Base-by-base conservation (phyloP, 371 early-diverging fungal species). In the Mucor plumbeus region DNA sequence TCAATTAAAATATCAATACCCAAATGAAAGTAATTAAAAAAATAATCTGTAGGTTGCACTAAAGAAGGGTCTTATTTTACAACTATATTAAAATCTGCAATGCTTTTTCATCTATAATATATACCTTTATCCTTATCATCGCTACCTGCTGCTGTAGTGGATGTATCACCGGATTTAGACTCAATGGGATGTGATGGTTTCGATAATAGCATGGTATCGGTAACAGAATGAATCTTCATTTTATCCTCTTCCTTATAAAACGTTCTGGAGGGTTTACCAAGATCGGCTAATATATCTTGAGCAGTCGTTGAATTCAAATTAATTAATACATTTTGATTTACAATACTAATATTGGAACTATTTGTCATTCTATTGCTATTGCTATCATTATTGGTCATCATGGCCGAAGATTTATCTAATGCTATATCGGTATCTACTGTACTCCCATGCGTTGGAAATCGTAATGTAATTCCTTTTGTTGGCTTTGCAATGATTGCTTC, bases 1-100 rank as follows among this genome's bases (percentile, higher is more conserved):
- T 92, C 91, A 65, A 94, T 87, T 14, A 92, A 69, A 39, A 92
- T 74, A 71, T 94, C 94, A 17, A 94, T 81, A 1, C 94, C 94
- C 41, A 88, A 58, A 53, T 86, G 84, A 71, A 91, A 91, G 60
- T 91, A 91, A 69, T 91, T 87, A 66, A 85, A 86, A 64, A 90
- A 88, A 58, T 88, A 91, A 63, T 89, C 90, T 31, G 83, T 85
- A 0, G 88, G 81, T 19, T 70, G 70, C 14, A 64, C 57, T 34
- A 61, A 14, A 40, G 61, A 67, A 11, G 67, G 61, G 31, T 67
- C 67, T 61, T 38, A 5, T 38, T 38, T 38, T 38, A 38, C 11
- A 11, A 38, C 38, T 38, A 38, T 1, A 38, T 38, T 11, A 31
- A 56, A 10, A 44, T 26, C 6, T 47, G 3, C 26, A 26, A 26